Percentiles rank a stretch among this genome's conserved stretches.
phyloP scores from a whole-genome alignment of 1,139 yeast genomes.

The Taphrina sp. region DNA sequence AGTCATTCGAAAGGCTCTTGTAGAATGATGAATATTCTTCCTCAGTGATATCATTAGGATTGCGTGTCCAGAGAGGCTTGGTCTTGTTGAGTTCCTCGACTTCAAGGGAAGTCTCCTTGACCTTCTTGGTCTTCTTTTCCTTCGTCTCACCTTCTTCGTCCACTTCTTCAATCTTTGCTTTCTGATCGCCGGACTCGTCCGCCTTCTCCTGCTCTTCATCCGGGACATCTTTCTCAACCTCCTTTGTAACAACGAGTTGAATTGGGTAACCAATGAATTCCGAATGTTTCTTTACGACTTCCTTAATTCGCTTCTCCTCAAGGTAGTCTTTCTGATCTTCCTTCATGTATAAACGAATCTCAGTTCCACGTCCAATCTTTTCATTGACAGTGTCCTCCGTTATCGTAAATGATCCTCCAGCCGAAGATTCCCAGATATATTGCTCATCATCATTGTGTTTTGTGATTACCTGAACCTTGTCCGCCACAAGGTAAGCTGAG shows the following conservation, averaged over 20 bases:
- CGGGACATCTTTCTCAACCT: slow-evolving; percentile 94
- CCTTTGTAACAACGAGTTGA: slow-evolving; percentile 97
- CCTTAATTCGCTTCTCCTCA: slow-evolving; percentile 99
- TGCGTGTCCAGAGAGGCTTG: slow-evolving; percentile 99
- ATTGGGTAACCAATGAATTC: slow-evolving; percentile 99
- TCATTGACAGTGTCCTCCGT: slow-evolving; percentile 69
- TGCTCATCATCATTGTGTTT: slow-evolving; percentile 99
- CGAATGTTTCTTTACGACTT: slow-evolving; percentile 98
- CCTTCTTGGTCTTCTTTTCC: slow-evolving; percentile 67
- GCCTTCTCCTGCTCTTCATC: slow-evolving; percentile 54
- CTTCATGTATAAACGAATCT: slow-evolving; percentile 93
- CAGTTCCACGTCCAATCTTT: slow-evolving; percentile 83
- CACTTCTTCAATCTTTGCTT: slow-evolving; percentile 64
- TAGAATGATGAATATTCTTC: slow-evolving; percentile 99
- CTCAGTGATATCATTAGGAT: slow-evolving; percentile 95
- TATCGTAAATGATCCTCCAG: slow-evolving; percentile 98
- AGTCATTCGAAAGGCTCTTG: slow-evolving; percentile 98
- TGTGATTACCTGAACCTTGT: slow-evolving; percentile 96
- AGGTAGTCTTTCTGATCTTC: slow-evolving; percentile 98
- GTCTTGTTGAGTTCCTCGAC: slow-evolving; percentile 98
- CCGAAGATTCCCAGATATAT: slow-evolving; percentile 99
- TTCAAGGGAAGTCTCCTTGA: slow-evolving; percentile 83
- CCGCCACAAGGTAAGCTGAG: slow-evolving; percentile 98
- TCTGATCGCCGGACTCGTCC: slow-evolving; percentile 58
- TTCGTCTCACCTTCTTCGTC: slow-evolving; percentile 62